Conservation (phyloP, 176 grass and related monocot species). For the Poa annua region DNA sequence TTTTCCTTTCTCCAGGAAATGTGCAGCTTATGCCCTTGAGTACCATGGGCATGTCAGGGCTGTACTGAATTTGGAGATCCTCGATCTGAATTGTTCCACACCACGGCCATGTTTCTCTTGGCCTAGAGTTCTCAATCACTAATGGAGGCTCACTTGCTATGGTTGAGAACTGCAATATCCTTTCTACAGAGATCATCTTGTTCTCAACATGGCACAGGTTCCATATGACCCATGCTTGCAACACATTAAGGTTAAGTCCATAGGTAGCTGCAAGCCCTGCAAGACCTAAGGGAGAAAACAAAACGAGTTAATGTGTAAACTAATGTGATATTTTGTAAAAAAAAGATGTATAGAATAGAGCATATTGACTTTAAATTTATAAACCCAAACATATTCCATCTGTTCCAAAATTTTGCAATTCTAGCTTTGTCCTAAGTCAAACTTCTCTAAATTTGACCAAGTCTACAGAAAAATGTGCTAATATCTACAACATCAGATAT, state of each 20-base stretch:
- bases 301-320: constrained; percentile 14
- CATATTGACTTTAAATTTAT: background rate
- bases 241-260: constrained; percentile 80
- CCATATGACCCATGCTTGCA: constrained; percentile 97
- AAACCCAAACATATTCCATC: background rate
- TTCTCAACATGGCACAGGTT: constrained; percentile 92
- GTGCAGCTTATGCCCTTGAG: constrained; percentile 84
- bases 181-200: constrained; percentile 96
- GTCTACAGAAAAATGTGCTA: background rate
- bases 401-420: background rate
- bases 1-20: constrained; percentile 86
- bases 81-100: constrained; percentile 72
- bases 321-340: constrained; percentile 2
- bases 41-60: constrained; percentile 59
- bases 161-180: constrained; percentile 83
- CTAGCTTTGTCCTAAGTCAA: background rate
- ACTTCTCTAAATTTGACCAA: background rate
- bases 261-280: constrained; percentile 86
- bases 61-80: constrained; percentile 69
- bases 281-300: constrained; percentile 60
- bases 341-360: background rate
- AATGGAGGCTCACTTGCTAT: constrained; percentile 71
- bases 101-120: constrained; percentile 65
- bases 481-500: background rate
- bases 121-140: constrained; percentile 61